Base-by-base conservation (phyloP, 2,329 filamentous ascomycete species). In the Colletotrichum euphorbiae region DNA sequence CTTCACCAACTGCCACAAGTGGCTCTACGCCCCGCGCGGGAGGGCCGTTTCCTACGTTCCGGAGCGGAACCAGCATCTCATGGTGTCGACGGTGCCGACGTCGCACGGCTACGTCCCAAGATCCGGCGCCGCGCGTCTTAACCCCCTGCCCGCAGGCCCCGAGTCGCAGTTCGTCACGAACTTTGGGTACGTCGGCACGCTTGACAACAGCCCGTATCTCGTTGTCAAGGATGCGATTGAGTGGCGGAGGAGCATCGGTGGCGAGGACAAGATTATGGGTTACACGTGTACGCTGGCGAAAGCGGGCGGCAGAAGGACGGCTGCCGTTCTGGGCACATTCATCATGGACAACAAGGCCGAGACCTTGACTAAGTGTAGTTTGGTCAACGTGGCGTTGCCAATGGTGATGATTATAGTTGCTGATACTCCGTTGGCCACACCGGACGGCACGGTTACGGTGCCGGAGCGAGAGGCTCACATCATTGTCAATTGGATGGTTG, bases 1-100 rank as follows among this genome's bases (percentile, higher is more conserved):
- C 75, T 86, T 95, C 13, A 91, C 86, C 62, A 98, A 98, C 77
- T 93, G 90, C 73, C 93, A 97, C 82, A 97, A 97, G 82, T 98
- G 95, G 95, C 88, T 98, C 7, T 90, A 89, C 74, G 87, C 89
- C 0, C 95, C 94, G 1, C 89, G 94, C 36, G 91, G 90, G 15
- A 94, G 91, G 75, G 93, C 93, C 3, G 82, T 96, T 4, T 87
- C 98, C 71, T 91, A 97, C 78, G 92, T 96, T 1, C 92, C 94
- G 0, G 68, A 83, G 17, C 85, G 91, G 21, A 94, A 97, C 77
- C 95, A 98, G 77, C 80, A 83, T 55, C 78, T 97, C 48, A 88
- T 98, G 46, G 86, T 89, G 13, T 90, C 90, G 2, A 90, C 93
- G 0, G 77, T 97, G 33, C 92, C 93, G 0, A 97, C 93, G 0